Evolutionary conservation across 164 flowering plant genomes (phyloP).

Genomic region (Malania oleifera): DNA sequence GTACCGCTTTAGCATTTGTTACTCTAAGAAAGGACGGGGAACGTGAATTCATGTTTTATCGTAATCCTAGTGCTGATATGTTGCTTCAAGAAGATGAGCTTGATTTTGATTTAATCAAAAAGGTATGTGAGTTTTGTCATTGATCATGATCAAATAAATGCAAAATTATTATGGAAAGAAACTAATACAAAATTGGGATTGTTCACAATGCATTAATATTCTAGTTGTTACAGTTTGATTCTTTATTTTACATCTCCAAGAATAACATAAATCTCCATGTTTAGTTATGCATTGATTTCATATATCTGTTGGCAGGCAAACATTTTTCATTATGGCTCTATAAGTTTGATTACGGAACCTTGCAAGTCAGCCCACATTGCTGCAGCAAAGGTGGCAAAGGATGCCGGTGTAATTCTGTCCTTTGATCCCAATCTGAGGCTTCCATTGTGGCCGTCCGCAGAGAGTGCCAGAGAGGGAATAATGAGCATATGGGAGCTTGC

Average conservation of each 20-base stretch:
- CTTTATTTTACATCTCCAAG: no score
- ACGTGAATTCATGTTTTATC: slow-evolving; percentile 97
- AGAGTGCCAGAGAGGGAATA: slow-evolving; percentile 90
- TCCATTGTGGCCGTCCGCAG: slow-evolving; percentile 92
- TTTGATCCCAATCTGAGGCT: slow-evolving; percentile 97
- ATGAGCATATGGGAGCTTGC: slow-evolving; percentile 91
- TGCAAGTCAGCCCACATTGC: slow-evolving; percentile 93
- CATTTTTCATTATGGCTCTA: slow-evolving; percentile 91
- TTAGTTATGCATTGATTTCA: not conserved
- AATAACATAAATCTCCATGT: no score
- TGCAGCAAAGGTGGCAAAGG: slow-evolving; percentile 86
- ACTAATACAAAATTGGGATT: not conserved
- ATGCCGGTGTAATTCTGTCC: slow-evolving; percentile 84
- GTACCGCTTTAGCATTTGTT: slow-evolving; percentile 97
- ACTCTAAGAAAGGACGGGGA: slow-evolving; percentile 83
- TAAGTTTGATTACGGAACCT: slow-evolving; percentile 93
- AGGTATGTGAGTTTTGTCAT: slow-evolving; percentile 33
- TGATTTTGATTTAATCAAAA: slow-evolving; percentile 68
- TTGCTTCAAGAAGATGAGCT: slow-evolving; percentile 80
- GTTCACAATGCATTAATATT: not conserved
- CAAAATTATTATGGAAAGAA: not conserved
- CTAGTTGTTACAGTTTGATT: not conserved
- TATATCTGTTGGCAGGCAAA: slow-evolving; percentile 57
- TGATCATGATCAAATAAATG: not conserved
- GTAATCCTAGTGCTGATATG: slow-evolving; percentile 99